Conservation (phyloP, 306 rosid genomes). For the Begonia loranthoides region DNA sequence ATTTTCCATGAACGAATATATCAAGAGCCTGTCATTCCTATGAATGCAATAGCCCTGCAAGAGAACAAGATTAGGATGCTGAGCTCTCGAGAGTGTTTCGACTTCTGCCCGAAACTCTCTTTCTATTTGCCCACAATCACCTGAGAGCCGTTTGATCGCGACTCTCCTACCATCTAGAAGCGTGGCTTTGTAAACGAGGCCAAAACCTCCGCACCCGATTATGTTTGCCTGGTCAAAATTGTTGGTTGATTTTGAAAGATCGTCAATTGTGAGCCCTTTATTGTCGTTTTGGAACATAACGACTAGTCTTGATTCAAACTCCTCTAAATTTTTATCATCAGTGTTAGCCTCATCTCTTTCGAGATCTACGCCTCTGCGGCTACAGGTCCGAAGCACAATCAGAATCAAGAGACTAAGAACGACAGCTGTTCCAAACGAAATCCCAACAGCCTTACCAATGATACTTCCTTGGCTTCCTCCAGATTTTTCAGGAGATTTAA, state of each 20-base stretch:
- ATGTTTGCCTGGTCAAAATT: conserved; percentile 72
- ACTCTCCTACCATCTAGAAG: conserved; percentile 59
- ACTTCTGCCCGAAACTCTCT: conserved; percentile 78
- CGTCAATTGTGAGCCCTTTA: conserved; percentile 54
- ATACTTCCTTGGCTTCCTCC: too few relatives aligned
- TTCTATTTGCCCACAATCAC: conserved; percentile 82
- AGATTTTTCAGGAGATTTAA: not conserved
- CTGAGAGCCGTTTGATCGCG: conserved; percentile 69
- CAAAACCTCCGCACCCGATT: conserved; percentile 81
- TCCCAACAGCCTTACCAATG: too few relatives aligned
- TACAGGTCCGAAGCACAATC: conserved; percentile 30
- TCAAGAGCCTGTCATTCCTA: conserved; percentile 52
- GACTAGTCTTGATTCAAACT: conserved; percentile 46
- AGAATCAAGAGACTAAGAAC: too few relatives aligned
- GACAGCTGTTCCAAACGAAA: too few relatives aligned
- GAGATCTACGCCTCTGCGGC: conserved; percentile 25
- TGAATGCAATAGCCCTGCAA: conserved; percentile 66
- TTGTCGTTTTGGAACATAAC: conserved; percentile 54
- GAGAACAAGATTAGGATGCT: conserved; percentile 70
- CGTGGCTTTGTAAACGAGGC: conserved; percentile 73
- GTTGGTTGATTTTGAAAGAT: conserved; percentile 54
- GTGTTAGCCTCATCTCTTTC: conserved; percentile 35
- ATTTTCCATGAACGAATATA: conserved; percentile 68
- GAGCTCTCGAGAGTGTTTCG: conserved; percentile 78
- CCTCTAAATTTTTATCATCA: conserved; percentile 35